phyloP scores from a whole-genome alignment of 169 alveolate species.

The Plasmodium sp. region DNA sequence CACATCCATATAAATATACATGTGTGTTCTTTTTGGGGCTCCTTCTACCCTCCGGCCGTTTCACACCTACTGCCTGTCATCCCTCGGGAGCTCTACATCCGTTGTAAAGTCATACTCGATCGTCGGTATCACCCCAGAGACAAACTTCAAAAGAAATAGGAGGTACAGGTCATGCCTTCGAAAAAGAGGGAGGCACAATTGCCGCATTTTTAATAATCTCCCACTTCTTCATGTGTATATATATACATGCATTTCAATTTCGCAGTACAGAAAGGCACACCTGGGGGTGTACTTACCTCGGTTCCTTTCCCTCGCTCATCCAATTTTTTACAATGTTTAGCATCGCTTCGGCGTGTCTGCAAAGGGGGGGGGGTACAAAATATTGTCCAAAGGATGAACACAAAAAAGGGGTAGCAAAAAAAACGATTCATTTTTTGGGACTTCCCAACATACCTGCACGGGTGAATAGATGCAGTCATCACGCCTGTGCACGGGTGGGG shows the following conservation, averaged over 20 bases:
- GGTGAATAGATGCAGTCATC: constrained; percentile 89
- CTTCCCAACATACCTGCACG: constrained; percentile 82
- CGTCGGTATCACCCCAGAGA: constrained; percentile 90
- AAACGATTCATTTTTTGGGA: not conserved
- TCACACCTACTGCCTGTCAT: not conserved
- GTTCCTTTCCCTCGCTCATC: constrained; percentile 45
- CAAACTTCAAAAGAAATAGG: constrained; percentile 86
- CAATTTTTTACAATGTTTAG: constrained; percentile 49
- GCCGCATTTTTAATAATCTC: not conserved
- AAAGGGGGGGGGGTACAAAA: not conserved
- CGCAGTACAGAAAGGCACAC: not conserved
- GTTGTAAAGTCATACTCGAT: constrained; percentile 89
- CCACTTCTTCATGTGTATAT: not conserved
- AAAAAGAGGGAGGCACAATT: constrained; percentile 79
- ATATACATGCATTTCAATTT: not conserved
- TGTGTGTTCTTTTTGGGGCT: not conserved
- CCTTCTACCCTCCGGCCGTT: not conserved
- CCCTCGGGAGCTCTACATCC: constrained; percentile 79
- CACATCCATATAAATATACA: not conserved
- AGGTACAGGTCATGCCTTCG: constrained; percentile 77
- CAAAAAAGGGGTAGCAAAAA: not conserved
- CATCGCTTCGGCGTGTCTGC: constrained; percentile 64
- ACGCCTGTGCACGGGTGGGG: constrained; percentile 89
- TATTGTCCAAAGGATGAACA: not conserved
- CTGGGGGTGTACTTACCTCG: constrained; percentile 26